A percentile compares a stretch with the other conserved stretches of the same genome.
These are phyloP conservation scores for Gautieria morchelliformis DNA, from an alignment of 768 basidiomycete species.

Conservation along the genomic window DNA sequence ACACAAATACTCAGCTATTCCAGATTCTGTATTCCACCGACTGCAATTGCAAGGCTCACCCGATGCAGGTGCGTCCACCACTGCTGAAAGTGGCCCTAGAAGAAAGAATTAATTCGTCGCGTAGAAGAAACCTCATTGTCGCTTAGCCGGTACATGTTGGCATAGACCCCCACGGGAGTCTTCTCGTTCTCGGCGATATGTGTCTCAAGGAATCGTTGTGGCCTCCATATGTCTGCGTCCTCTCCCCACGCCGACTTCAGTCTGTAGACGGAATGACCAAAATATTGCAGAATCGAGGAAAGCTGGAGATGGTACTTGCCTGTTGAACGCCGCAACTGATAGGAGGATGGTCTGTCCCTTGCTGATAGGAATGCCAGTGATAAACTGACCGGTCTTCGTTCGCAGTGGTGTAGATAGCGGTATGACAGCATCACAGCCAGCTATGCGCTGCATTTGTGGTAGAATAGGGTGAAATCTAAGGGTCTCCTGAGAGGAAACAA, in stretches of 20 bases:
- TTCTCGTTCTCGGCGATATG: constrained; percentile 12
- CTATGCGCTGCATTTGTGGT: constrained; percentile 19
- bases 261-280: constrained; percentile 11
- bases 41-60: background rate
- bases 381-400: too few species aligned
- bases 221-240: constrained; percentile 22
- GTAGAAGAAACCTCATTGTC: background rate
- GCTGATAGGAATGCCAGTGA: constrained; percentile 32
- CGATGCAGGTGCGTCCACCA: constrained; percentile 6
- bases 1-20: background rate
- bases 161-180: constrained; percentile 5
- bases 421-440: constrained; percentile 44
- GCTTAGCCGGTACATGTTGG: background rate
- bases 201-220: constrained; percentile 16
- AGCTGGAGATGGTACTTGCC: too few species aligned
- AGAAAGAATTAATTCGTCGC: constrained; percentile 3
- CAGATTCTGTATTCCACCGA: background rate
- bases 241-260: constrained; percentile 22
- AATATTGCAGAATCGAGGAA: background rate
- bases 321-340: constrained; percentile 47
- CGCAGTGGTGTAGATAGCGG: constrained; percentile 44
- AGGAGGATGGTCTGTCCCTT: constrained; percentile 43
- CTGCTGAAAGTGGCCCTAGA: too few species aligned
- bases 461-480: constrained; percentile 26
- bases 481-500: constrained; percentile 12